Evolutionary conservation across 2,329 filamentous ascomycete genomes (phyloP), one percentile per base, ranked within the genome.

Genomic region (Magnaporthiopsis incrustans): DNA sequence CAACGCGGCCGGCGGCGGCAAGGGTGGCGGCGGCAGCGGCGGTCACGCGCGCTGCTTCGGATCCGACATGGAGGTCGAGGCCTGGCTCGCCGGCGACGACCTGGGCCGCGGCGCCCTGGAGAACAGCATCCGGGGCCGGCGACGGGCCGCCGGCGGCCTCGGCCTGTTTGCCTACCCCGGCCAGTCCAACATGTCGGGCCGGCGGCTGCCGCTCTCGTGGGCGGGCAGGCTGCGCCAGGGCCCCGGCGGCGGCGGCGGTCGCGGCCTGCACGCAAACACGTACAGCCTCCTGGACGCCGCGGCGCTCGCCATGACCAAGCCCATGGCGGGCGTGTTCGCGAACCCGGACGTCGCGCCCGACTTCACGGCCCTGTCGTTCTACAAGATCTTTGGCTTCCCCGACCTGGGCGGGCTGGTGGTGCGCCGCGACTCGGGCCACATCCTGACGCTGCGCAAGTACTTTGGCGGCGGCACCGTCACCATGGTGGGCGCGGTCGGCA

Each of bases 381-480:
- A 88, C 74, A 89, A 89, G 72, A 86, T 88, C 67, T 89, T 89
- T 68, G 86, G 86, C 0, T 88, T 86, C 64, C 83, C 86, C n/a
- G 84, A 88, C 68, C 76, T 88, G 15, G 86, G 86, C 5, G 85
- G 81, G 0, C 72, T 89, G 12, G 76, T 89, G 35, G 82, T 88
- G 12, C 79, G 84, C 25, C 79, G 78, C 68, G 76, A 78, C 14
- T 84, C 86, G 1, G 81, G 81, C 0, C 79, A 85, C 66, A 78
- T 86, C 63, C 78, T 83, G 58, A 80, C 78, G 62, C 76, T 79
- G 64, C 77, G 85, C 57, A 81, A 78, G 66, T 90, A 88, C 70
- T 90, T 90, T 69, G 88, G 86, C 26, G 88, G 88, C 33, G 88
- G 87, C 12, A 90, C 88, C 1, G 83, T 87, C 53, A 81, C 83